Percentiles rank a stretch among this genome's conserved stretches.
phyloP scores from a whole-genome alignment of 345 rosid species.

The Populus alba region DNA sequence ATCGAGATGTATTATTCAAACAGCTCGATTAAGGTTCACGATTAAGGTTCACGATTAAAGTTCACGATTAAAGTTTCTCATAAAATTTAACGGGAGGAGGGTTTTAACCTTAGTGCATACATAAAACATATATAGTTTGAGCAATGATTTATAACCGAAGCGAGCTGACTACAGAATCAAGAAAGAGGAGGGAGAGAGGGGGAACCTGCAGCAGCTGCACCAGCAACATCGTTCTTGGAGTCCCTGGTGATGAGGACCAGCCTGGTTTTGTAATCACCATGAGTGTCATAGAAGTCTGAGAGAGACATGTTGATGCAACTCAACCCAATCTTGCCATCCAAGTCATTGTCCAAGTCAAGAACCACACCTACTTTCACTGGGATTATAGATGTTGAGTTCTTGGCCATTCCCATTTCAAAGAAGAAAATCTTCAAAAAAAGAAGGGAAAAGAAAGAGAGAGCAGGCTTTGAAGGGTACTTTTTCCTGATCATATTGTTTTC shows the following conservation, averaged over 20 bases:
- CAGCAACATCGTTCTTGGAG: slow-evolving; percentile 25
- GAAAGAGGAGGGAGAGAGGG: not conserved
- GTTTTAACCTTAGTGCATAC: no score
- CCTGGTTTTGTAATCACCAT: slow-evolving; percentile 28
- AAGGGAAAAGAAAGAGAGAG: not conserved
- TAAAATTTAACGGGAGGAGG: no score
- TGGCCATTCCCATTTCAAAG: not conserved
- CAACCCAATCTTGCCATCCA: slow-evolving; percentile 14
- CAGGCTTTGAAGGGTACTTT: not conserved
- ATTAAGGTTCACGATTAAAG: no score
- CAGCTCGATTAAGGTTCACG: no score
- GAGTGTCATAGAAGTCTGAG: slow-evolving; percentile 23
- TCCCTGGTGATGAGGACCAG: slow-evolving; percentile 16
- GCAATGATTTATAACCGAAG: no score
- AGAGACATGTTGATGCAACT: slow-evolving; percentile 35
- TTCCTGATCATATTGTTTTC: no score
- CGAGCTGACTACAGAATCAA: no score
- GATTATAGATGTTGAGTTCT: not conserved
- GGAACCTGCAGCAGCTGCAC: slow-evolving; percentile 33
- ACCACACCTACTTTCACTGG: slow-evolving; percentile 35
- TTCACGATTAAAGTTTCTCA: no score
- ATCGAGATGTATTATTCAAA: no score
- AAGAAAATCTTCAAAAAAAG: not conserved
- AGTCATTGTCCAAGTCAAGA: slow-evolving; percentile 18
- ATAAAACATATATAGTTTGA: no score